Conservation (phyloP, 1,284 basidiomycete species). For the Coniferiporia weirii region DNA sequence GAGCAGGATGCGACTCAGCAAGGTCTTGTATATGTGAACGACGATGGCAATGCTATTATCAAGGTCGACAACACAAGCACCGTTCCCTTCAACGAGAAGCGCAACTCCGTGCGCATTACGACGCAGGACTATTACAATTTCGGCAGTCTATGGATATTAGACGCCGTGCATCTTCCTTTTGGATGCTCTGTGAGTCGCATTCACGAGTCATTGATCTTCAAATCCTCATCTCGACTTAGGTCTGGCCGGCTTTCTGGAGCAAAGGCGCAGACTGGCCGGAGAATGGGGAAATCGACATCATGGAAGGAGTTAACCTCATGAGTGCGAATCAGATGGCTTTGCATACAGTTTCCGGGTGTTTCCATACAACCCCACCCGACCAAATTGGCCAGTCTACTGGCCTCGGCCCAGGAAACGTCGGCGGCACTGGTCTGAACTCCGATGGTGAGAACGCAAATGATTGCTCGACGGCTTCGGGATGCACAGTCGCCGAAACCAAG, state of each 20-base stretch:
- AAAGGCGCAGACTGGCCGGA: slow-evolving; percentile 48
- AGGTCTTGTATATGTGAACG: slow-evolving; percentile 50
- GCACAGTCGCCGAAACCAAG: slow-evolving; percentile 54
- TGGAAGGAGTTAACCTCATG: slow-evolving; percentile 51
- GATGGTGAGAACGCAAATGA: slow-evolving; percentile 27
- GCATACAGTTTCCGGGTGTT: slow-evolving; percentile 42
- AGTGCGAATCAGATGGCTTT: slow-evolving; percentile 56
- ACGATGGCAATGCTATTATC: slow-evolving; percentile 50
- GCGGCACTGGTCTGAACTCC: slow-evolving; percentile 8
- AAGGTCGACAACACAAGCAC: slow-evolving; percentile 51
- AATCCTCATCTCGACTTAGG: slow-evolving; percentile 25
- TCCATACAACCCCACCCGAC: slow-evolving; percentile 28
- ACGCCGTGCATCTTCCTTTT: slow-evolving; percentile 55
- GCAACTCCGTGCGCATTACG: slow-evolving; percentile 56
- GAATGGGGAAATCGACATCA: slow-evolving; percentile 52
- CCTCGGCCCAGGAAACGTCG: slow-evolving; percentile 24
- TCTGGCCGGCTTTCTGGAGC: slow-evolving; percentile 57
- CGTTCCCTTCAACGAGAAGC: slow-evolving; percentile 42
- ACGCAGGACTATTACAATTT: slow-evolving; percentile 45
- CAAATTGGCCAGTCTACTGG: slow-evolving; percentile 35
- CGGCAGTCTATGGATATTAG: slow-evolving; percentile 57
- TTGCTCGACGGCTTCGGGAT: slow-evolving; percentile 53
- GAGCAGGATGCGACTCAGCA: slow-evolving; percentile 35
- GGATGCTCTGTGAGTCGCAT: slow-evolving; percentile 55
- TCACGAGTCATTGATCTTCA: not conserved